Base-by-base conservation (phyloP, 2,329 filamentous ascomycete species). In the Colletotrichum gloeosporioides region DNA sequence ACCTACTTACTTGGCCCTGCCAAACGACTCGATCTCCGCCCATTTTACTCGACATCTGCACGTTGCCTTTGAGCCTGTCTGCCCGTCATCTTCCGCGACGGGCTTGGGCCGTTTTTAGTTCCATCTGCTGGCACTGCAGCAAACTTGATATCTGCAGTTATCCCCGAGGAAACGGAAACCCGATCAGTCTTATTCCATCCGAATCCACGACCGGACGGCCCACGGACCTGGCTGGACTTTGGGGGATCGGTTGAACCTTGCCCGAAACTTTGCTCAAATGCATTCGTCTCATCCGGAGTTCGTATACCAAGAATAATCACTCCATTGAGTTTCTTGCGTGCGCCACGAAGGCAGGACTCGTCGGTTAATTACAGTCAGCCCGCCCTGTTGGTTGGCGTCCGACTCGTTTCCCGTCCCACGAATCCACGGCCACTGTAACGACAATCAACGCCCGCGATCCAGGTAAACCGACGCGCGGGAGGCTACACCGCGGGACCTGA, bases 361-460 rank as follows among this genome's bases (percentile, higher is more conserved):
- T 36, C 63, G 31, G 55, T 63, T 63, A 55, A 29, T 62, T 72
- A 27, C 69, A 73, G 36, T n/a, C 32, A 75, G 25, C 39, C 62
- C 36, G 55, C 63, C 68, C 39, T 53, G 68, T 63, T 55, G 68
- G 44, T 64, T 32, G 32, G 63, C 25, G 25, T 53, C 55, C 69
- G 55, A 68, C 69, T 76, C 64, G 57, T 59, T 27, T 39, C 73
- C 32, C 34, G 57, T 73, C 64, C 57, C 63, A 61, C 64, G 70
- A 73, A 57, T 69, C 44, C 70, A 76, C 73, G 70, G 44, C 44
- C 44, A 29, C 49, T 69, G 70, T 49, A 76, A 76, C 70, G 34
- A 76, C 63, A 76, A 69, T 73, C 73, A 69, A 69, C 73, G 70
- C 32, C 64, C 34, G 64, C 57, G 64, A 66, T 67, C 34, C 53